Base-by-base conservation (phyloP, 805 yeast species). In the Candida maltosa region DNA sequence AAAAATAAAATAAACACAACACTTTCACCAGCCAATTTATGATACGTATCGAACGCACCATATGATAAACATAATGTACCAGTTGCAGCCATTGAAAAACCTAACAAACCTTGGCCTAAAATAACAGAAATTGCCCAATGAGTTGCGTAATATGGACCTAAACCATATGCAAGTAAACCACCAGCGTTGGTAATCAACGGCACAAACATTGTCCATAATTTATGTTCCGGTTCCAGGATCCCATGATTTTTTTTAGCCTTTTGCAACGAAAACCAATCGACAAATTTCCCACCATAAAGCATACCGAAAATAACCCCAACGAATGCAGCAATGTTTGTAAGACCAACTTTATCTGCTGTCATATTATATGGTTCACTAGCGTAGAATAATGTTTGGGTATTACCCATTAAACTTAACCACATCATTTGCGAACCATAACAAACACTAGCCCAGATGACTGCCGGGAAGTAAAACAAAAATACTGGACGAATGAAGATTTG, bases 351-450 rank as follows among this genome's bases (percentile, higher is more conserved):
- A 17, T 61, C 48, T 1, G 68, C 46, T 17, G 59, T 39, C 40
- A 69, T 69, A 40, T 58, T 55, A 45, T 70, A 72, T 4, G 73
- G 73, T 2, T 52, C 52, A 5, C 45, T 47, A 4, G 59, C 33
- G 37, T 58, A 67, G n/a, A 70, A 52, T 32, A 54, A 56, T 1
- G 73, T 60, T 44, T 69, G 73, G 1, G 77, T 69, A 27, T 65
- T 62, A 17, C 62, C 59, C 31, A 70, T 48, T 29, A 71, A 52
- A 2, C 74, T 61, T 14, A 69, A 51, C 73, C 75, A 69, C 73
- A 70, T 65, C 56, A 70, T 68, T 43, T 68, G 74, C 15, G 70
- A 65, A 7, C 75, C 76, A 40, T 71, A 70, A 15, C 65, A 59
- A 18, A 70, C 37, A 5, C 76, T 73, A 31, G 70, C 65, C 72